These are phyloP conservation scores for Colletotrichum sublineola DNA, from an alignment of 2,329 filamentous ascomycete species.

Conservation along the genomic window DNA sequence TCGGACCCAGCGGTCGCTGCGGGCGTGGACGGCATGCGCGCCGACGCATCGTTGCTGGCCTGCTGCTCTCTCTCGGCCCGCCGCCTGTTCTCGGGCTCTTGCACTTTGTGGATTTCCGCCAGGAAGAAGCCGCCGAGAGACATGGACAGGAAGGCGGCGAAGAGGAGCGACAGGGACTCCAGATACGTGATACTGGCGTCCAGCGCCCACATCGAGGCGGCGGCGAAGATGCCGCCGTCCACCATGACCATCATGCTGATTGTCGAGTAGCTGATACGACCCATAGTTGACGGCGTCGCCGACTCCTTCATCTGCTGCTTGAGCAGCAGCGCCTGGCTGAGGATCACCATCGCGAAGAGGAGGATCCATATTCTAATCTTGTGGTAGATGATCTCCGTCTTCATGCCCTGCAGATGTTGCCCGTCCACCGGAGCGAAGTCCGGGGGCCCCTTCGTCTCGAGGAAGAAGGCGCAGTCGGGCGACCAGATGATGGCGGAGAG, in stretches of 20 bases:
- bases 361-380: conserved; percentile 72
- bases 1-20: conserved; percentile 46
- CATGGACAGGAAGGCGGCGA: conserved; percentile 67
- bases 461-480: conserved; percentile 76
- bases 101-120: conserved; percentile 71
- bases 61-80: conserved; percentile 51
- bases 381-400: conserved; percentile 70
- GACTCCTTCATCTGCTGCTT: conserved; percentile 76
- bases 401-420: conserved; percentile 70
- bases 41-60: conserved; percentile 45
- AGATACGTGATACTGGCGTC: conserved; percentile 69
- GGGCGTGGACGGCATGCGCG: conserved; percentile 45
- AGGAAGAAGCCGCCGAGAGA: conserved; percentile 70
- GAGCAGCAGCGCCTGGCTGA: conserved; percentile 72
- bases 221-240: conserved; percentile 71
- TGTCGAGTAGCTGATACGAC: conserved; percentile 75
- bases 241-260: conserved; percentile 72
- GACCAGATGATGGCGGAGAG: conserved; percentile 76
- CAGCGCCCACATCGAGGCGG: conserved; percentile 68
- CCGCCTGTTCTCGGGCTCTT: conserved; percentile 67
- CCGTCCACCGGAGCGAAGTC: conserved; percentile 64
- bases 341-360: conserved; percentile 67
- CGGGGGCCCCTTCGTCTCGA: conserved; percentile 75
- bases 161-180: conserved; percentile 67
- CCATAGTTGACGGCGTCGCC: conserved; percentile 76